Evolutionary conservation across 139 green algal genomes (phyloP).

Genomic region (Asterochloris erici): DNA sequence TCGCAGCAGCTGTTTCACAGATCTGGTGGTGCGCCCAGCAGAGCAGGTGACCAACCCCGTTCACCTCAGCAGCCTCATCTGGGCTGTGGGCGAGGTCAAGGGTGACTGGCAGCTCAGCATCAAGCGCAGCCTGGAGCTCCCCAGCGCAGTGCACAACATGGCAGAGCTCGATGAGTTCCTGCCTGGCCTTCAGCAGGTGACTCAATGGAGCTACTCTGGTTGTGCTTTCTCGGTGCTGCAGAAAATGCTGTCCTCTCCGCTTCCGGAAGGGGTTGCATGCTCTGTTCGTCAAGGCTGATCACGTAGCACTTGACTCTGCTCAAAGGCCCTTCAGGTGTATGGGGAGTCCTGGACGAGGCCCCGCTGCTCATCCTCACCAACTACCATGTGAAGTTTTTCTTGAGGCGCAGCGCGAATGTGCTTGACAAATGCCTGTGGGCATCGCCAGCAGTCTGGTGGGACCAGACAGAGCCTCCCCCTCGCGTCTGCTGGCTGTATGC

Average conservation of each 20-base stretch:
- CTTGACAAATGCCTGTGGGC: constrained; percentile 17
- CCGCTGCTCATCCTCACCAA: constrained; percentile 22
- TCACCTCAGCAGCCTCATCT: not conserved
- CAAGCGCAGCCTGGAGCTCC: not conserved
- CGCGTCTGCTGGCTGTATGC: constrained; percentile 18
- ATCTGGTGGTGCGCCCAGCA: constrained; percentile 1
- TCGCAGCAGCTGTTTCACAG: constrained; percentile 1
- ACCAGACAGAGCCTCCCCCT: constrained; percentile 17
- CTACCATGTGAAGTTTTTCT: constrained; percentile 20
- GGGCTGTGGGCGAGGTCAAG: not conserved
- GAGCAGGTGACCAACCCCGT: not conserved
- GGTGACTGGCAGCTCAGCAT: constrained; percentile 6
- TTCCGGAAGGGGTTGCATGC: too few species aligned
- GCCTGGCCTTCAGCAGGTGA: not conserved
- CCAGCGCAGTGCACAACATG: not conserved
- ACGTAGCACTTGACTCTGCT: too few species aligned
- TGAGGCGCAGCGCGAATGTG: constrained; percentile 11
- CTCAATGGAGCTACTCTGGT: not conserved
- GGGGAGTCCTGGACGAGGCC: constrained; percentile 21
- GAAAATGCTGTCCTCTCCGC: not conserved
- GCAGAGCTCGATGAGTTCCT: too few species aligned
- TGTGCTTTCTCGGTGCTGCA: not conserved
- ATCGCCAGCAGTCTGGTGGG: constrained; percentile 19
- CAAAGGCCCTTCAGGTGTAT: constrained; percentile 15
- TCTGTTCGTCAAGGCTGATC: too few species aligned